Evolutionary conservation across 2,329 filamentous ascomycete species (phyloP).

Genomic region (Aspergillaceae sp.): DNA sequence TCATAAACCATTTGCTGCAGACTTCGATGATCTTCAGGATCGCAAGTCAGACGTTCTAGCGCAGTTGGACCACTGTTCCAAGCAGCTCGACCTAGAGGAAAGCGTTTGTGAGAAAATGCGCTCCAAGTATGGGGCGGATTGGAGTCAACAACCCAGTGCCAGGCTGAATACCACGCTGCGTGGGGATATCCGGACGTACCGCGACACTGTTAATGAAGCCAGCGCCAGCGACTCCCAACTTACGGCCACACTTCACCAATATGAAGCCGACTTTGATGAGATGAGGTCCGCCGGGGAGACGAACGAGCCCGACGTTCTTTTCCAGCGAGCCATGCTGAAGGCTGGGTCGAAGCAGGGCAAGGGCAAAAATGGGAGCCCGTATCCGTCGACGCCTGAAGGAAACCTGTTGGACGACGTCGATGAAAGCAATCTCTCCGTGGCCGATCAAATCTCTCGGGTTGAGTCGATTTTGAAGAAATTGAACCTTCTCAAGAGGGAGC

Average conservation of each 20-base stretch:
- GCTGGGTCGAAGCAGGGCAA: constrained; percentile 51
- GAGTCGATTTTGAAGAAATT: constrained; percentile 87
- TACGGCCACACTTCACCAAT: constrained; percentile 72
- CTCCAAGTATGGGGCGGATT: constrained; percentile 89
- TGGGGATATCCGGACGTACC: constrained; percentile 78
- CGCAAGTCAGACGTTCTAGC: constrained; percentile 68
- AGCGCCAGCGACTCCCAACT: constrained; percentile 77
- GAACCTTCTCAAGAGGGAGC: constrained; percentile 83
- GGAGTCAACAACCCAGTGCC: constrained; percentile 94
- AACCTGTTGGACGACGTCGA: constrained; percentile 86
- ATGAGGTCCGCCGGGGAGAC: constrained; percentile 85
- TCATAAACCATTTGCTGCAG: constrained; percentile 67
- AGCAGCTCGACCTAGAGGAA: constrained; percentile 92
- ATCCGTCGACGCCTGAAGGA: constrained; percentile 51
- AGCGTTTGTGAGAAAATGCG: constrained; percentile 99
- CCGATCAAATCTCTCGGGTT: constrained; percentile 80
- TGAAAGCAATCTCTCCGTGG: constrained; percentile 68
- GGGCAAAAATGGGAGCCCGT: constrained; percentile 58
- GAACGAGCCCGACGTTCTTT: constrained; percentile 79
- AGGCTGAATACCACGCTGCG: constrained; percentile 79
- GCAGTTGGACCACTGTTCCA: constrained; percentile 68
- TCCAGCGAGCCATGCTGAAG: constrained; percentile 77
- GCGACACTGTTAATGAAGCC: constrained; percentile 82
- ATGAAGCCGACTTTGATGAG: constrained; percentile 83
- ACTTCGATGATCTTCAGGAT: constrained; percentile 68